Percentiles rank a stretch among this genome's conserved stretches.
Conservation (phyloP, 169 alveolate species). For the Pseudocohnilembus persalinus region DNA sequence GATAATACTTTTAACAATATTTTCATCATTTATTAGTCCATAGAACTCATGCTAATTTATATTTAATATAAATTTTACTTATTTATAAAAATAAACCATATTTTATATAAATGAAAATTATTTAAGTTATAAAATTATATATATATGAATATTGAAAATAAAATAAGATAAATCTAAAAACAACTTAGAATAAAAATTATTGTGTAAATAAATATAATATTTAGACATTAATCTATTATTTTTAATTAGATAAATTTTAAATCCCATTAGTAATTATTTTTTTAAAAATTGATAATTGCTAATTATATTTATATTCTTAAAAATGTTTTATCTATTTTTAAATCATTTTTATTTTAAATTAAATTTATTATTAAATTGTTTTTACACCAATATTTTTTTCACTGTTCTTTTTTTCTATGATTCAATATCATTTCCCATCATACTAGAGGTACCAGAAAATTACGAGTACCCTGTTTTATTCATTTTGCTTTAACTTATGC, state of each 20-base stretch:
- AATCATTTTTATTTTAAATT: too few relatives aligned
- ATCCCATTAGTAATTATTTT: background rate
- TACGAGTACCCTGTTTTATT: background rate
- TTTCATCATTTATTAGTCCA: slow-evolving; percentile 32
- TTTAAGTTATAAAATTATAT: background rate
- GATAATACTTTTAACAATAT: slow-evolving; percentile 7
- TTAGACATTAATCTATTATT: too few relatives aligned
- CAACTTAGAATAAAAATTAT: too few relatives aligned
- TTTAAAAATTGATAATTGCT: background rate
- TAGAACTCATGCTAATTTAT: slow-evolving; percentile 22
- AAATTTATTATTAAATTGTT: too few relatives aligned
- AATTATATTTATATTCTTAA: too few relatives aligned
- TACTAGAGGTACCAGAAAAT: slow-evolving; percentile 12
- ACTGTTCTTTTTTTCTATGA: slow-evolving; percentile 19
- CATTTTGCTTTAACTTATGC: background rate
- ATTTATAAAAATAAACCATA: background rate
- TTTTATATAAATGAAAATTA: background rate
- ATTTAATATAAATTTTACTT: too few relatives aligned
- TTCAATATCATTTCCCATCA: slow-evolving; percentile 26
- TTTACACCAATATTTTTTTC: slow-evolving; percentile 19
- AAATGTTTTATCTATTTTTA: too few relatives aligned
- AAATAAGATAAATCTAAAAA: background rate
- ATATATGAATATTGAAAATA: background rate
- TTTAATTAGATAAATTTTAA: too few relatives aligned
- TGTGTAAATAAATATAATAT: background rate